Conservation (phyloP, 1,284 basidiomycete genomes). For the Cutaneotrichosporon dermatis region DNA sequence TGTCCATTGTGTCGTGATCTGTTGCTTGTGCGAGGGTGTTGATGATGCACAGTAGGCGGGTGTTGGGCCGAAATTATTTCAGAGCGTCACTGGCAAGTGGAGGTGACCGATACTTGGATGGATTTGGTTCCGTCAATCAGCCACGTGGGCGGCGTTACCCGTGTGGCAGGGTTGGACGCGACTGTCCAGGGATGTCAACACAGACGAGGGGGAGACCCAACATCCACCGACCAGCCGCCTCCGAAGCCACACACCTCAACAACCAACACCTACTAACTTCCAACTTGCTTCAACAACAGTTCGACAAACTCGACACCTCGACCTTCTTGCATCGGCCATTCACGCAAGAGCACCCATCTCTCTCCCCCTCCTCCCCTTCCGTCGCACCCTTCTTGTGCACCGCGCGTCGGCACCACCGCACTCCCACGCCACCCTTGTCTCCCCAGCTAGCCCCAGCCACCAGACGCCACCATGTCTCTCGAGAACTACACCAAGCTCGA, state of each 20-base stretch:
- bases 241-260: neutral
- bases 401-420: neutral
- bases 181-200: too few relatives aligned
- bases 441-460: neutral
- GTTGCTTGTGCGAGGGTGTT: too few relatives aligned
- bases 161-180: neutral
- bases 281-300: too few relatives aligned
- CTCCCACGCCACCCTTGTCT: neutral
- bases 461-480: constrained; percentile 35
- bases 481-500: constrained; percentile 64
- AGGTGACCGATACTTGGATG: too few relatives aligned
- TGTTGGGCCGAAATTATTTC: neutral
- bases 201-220: neutral
- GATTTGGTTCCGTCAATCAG: too few relatives aligned
- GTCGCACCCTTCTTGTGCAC: neutral
- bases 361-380: neutral
- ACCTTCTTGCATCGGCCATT: too few relatives aligned
- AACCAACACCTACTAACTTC: too few relatives aligned
- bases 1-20: constrained; percentile 32
- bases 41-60: neutral
- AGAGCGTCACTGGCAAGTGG: too few relatives aligned
- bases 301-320: too few relatives aligned
- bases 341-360: too few relatives aligned
- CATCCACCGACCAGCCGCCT: neutral
- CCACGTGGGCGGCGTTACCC: neutral